A percentile compares a stretch with the other conserved stretches of the same genome.
Evolutionary conservation across 495 filamentous ascomycete genomes (phyloP).

Genomic region (Podospora fimiseda): DNA sequence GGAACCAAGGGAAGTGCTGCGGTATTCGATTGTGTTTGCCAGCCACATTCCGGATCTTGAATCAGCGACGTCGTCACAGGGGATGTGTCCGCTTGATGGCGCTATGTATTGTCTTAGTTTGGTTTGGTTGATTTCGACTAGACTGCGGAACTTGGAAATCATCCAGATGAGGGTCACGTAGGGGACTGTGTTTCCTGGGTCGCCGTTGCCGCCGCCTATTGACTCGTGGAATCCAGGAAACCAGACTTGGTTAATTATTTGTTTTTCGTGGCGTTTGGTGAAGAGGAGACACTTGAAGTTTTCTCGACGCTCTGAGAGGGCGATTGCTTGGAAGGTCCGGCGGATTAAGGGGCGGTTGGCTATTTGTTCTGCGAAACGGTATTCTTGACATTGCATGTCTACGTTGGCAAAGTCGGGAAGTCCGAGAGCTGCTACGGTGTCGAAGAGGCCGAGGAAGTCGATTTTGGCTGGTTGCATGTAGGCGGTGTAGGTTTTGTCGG

Average conservation of each 20-base stretch:
- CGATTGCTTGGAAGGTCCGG: neutral
- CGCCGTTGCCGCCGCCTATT: slow-evolving; percentile 63
- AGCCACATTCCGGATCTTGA: neutral
- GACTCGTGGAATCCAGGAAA: slow-evolving; percentile 53
- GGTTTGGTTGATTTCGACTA: neutral
- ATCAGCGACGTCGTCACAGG: neutral
- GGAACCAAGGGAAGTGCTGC: neutral
- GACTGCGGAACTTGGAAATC: slow-evolving; percentile 29
- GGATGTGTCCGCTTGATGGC: neutral
- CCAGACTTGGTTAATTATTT: slow-evolving; percentile 36
- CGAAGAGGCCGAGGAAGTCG: slow-evolving; percentile 50
- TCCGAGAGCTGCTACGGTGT: slow-evolving; percentile 41
- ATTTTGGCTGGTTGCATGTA: slow-evolving; percentile 32
- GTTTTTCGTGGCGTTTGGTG: neutral
- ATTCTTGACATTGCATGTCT: slow-evolving; percentile 42
- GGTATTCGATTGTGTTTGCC: neutral
- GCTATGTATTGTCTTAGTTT: neutral
- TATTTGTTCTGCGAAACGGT: slow-evolving; percentile 24
- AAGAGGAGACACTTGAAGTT: slow-evolving; percentile 1
- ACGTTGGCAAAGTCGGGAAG: slow-evolving; percentile 57
- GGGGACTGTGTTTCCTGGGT: slow-evolving; percentile 42
- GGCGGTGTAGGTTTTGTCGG: slow-evolving; percentile 13
- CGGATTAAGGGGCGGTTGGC: slow-evolving; percentile 19
- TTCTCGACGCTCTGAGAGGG: slow-evolving; percentile 1
- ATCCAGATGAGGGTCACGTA: slow-evolving; percentile 66